Conservation (phyloP, 371 early-diverging fungal genomes). For the Mucor indicus region DNA sequence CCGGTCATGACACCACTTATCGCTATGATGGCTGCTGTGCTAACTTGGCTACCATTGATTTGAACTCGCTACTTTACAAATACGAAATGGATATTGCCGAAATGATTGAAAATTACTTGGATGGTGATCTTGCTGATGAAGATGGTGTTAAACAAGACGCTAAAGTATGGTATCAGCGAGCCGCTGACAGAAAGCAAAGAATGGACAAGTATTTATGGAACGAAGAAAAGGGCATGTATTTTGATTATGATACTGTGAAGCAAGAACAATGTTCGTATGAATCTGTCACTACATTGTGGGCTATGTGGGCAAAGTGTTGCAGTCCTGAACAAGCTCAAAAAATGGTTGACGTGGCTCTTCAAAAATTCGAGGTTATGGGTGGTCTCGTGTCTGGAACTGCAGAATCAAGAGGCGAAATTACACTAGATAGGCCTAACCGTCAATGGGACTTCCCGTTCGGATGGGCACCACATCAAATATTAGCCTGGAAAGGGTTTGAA, state of each 20-base stretch:
- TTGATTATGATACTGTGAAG: slow-evolving; percentile 73
- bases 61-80: slow-evolving; percentile 84
- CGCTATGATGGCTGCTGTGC: slow-evolving; percentile 85
- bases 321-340: slow-evolving; percentile 58
- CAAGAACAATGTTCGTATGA: slow-evolving; percentile 60
- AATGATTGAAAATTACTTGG: slow-evolving; percentile 58
- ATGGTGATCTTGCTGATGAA: slow-evolving; percentile 33
- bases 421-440: slow-evolving; percentile 52
- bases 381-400: slow-evolving; percentile 84
- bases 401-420: slow-evolving; percentile 67
- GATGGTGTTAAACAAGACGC: slow-evolving; percentile 16
- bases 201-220: slow-evolving; percentile 76
- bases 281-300: slow-evolving; percentile 72
- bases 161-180: slow-evolving; percentile 48
- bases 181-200: slow-evolving; percentile 36
- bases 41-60: slow-evolving; percentile 80
- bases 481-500: slow-evolving; percentile 84
- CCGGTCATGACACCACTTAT: slow-evolving; percentile 92
- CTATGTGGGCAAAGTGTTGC: slow-evolving; percentile 75
- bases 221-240: slow-evolving; percentile 70
- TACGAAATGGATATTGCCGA: slow-evolving; percentile 85
- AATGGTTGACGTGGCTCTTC: slow-evolving; percentile 33
- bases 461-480: slow-evolving; percentile 93
- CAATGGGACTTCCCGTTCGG: slow-evolving; percentile 1
- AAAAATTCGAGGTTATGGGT: slow-evolving; percentile 74